phyloP scores from a whole-genome alignment of 148 eudicot genomes.

The Camellia sinensis region DNA sequence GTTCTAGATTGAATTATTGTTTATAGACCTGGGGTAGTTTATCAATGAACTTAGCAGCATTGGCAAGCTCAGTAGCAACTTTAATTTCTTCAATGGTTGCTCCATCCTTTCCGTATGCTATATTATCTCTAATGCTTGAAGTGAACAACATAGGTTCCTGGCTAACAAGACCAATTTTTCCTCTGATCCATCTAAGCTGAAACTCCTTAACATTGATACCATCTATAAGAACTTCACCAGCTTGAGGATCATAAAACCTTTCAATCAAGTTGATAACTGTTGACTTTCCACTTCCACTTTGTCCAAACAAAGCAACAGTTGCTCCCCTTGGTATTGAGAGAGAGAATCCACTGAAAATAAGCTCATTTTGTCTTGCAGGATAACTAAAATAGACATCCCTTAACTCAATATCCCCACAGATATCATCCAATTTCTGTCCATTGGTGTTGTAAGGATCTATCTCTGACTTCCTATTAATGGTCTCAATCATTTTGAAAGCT shows the following conservation, averaged over 20 bases:
- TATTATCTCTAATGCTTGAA: constrained; percentile 34
- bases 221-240: constrained; percentile 39
- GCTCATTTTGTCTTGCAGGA: constrained; percentile 35
- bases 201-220: constrained; percentile 29
- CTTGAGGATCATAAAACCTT: constrained; percentile 41
- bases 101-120: constrained; percentile 36
- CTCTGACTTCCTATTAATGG: constrained; percentile 26
- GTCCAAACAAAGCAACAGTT: constrained; percentile 40
- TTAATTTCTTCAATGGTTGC: constrained; percentile 30
- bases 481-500: constrained; percentile 38
- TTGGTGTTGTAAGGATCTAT: constrained; percentile 27
- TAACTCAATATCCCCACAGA: constrained; percentile 32
- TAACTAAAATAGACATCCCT: constrained; percentile 33
- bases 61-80: constrained; percentile 31
- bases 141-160: constrained; percentile 38
- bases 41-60: constrained; percentile 35
- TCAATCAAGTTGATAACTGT: constrained; percentile 38
- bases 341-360: constrained; percentile 29
- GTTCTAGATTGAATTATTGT: no score
- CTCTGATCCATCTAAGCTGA: constrained; percentile 34
- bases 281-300: constrained; percentile 48
- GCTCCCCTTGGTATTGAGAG: constrained; percentile 31
- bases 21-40: constrained; percentile 29
- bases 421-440: constrained; percentile 25
- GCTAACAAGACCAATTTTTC: constrained; percentile 35